Base-by-base conservation (phyloP, 2,329 filamentous ascomycete genomes). In the Ophiostoma angusticollis region DNA sequence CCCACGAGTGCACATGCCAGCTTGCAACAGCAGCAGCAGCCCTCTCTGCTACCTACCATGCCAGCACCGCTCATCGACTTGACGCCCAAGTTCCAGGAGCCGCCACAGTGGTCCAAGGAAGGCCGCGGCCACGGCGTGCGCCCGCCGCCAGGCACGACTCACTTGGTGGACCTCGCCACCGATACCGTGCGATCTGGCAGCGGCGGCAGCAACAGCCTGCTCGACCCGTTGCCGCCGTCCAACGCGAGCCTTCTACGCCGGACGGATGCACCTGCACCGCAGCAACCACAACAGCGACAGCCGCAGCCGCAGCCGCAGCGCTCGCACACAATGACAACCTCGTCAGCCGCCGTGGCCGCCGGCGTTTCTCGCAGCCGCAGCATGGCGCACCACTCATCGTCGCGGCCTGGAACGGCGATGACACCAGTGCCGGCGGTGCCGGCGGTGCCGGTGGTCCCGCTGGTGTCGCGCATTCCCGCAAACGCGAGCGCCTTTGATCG, bases 41-140 rank as follows among this genome's bases (percentile, higher is more conserved):
- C 13, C 14, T 9, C 30, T 16, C 6, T 37, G 24, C 12, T 18
- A 19, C 30, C 42, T 17, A 21, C 37, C 2, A 21, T 43, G 49
- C 65, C 66, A 3, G 75, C 74, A 45, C 80, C 81, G 2, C 64
- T 86, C 6, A 59, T 86, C 22, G 80, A 83, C 50, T 65, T 85
- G 29, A 77, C 75, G 0, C 74, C 76, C 0, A 63, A 66, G 35
- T 80, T 78, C 51, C 65, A 69, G 35, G 77, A 81, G 45, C 68
- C 77, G 6, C 78, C 78, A 14, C 66, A 78, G 54, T 67, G 68
- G 51, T 57, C 62, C 38, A 64, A 62, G 33, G 68, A 70, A 35
- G 63, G 67, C 13, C 68, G 67, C 43, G 74, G 72, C 4, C 60
- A 58, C 31, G 64, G 63, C 16, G 56, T 67, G n/a, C 59, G 56